Evolutionary conservation across 208 protist genomes (phyloP).

Genomic region (Kentomonas sorsogonicus): DNA sequence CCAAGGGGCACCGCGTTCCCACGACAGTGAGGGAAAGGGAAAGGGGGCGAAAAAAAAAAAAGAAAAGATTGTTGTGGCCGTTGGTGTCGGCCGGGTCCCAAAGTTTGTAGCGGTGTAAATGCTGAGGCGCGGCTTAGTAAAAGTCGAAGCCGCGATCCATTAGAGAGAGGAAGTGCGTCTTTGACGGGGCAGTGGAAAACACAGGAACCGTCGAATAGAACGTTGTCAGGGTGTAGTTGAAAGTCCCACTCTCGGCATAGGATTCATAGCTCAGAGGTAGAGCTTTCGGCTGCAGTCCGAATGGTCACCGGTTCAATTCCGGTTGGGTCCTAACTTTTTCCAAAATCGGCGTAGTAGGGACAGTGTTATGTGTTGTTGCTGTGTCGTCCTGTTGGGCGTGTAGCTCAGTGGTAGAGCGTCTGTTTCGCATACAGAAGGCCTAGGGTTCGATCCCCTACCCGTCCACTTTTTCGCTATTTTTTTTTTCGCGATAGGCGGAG

Average conservation of each 20-base stretch:
- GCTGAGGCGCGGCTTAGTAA: conserved; percentile 71
- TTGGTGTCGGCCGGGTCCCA: conserved; percentile 4
- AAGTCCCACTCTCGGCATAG: too few species aligned
- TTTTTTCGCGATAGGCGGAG: conserved; percentile 49
- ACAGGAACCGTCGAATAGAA: too few species aligned
- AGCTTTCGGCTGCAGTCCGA: conserved; percentile 94
- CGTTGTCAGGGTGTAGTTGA: too few species aligned
- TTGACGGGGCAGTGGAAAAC: too few species aligned
- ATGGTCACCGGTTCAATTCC: conserved; percentile 93
- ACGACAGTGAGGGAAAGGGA: background rate
- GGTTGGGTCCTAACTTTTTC: conserved; percentile 60
- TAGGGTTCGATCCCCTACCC: conserved; percentile 92
- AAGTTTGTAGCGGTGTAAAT: conserved; percentile 31
- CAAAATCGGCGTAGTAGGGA: background rate
- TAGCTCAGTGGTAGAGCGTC: conserved; percentile 93
- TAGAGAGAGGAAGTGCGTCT: too few species aligned
- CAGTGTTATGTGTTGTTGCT: background rate
- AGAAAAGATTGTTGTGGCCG: background rate
- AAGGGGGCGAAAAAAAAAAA: conserved; percentile 1
- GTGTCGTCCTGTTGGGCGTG: conserved; percentile 42
- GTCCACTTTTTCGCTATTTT: conserved; percentile 49
- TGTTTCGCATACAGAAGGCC: conserved; percentile 92
- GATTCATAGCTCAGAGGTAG: conserved; percentile 93
- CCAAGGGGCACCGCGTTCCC: background rate
- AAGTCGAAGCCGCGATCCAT: conserved; percentile 77